Evolutionary conservation across 495 filamentous ascomycete genomes (phyloP).

Genomic region (Tuber indicum): DNA sequence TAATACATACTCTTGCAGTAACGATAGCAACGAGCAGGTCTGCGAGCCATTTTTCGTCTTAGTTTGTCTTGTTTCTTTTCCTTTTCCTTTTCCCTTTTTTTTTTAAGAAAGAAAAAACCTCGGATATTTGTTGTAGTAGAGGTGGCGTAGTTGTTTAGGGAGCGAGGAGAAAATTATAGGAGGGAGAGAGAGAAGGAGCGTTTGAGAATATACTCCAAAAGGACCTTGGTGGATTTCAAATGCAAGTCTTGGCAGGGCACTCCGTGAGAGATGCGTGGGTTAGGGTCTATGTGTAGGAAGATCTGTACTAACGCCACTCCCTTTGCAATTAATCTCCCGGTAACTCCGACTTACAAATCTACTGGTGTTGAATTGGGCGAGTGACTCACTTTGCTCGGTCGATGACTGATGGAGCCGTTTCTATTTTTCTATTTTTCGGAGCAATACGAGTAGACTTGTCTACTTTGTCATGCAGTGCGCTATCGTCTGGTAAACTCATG

Average conservation of each 20-base stretch:
- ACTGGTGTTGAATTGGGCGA: neutral
- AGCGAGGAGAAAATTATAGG: neutral
- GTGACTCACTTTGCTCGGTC: neutral
- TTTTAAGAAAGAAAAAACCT: neutral
- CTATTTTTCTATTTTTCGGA: neutral
- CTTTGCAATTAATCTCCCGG: neutral
- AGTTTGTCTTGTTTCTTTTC: constrained; percentile 45
- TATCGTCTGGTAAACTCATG: neutral
- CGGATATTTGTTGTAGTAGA: constrained; percentile 6
- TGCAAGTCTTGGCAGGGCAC: constrained; percentile 16
- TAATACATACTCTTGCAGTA: constrained; percentile 97
- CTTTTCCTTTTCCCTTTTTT: neutral
- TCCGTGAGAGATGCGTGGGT: neutral
- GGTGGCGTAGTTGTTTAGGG: constrained; percentile 14
- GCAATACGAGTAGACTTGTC: neutral
- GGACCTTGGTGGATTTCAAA: constrained; percentile 31
- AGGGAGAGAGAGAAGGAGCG: neutral
- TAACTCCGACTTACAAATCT: neutral
- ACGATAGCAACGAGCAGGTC: constrained; percentile 96
- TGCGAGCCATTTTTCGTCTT: constrained; percentile 90
- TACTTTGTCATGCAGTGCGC: neutral
- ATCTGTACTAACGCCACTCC: neutral
- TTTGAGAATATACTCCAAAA: constrained; percentile 4
- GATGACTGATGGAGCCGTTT: neutral
- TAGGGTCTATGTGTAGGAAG: neutral